phyloP scores from a whole-genome alignment of 148 eudicot species.

The Fagopyrum esculentum region DNA sequence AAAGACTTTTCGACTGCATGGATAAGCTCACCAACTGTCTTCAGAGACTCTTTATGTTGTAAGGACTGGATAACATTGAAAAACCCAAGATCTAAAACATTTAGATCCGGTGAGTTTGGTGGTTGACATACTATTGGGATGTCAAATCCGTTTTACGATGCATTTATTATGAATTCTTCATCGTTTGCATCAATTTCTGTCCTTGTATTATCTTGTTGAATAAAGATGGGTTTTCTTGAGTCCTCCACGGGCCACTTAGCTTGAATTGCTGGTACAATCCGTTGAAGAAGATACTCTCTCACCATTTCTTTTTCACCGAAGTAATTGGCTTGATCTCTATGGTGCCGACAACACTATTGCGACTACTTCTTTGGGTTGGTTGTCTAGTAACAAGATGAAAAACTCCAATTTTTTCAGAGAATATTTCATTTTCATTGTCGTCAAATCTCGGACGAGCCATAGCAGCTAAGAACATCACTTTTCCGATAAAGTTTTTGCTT shows the following conservation, averaged over 20 bases:
- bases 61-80: constrained; percentile 21
- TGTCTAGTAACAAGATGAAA: not conserved
- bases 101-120: not conserved
- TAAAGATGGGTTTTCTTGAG: not conserved
- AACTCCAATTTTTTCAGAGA: not conserved
- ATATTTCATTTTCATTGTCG: not conserved
- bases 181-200: not conserved
- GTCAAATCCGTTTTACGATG: not conserved
- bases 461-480: too few relatives aligned
- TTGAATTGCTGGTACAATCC: too few relatives aligned
- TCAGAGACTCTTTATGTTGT: constrained; percentile 11
- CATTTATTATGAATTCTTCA: not conserved
- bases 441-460: not conserved
- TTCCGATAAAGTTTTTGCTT: too few relatives aligned
- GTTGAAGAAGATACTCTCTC: too few relatives aligned
- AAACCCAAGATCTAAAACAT: constrained; percentile 18
- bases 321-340: too few relatives aligned
- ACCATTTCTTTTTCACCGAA: too few relatives aligned
- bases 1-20: too few relatives aligned
- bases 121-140: not conserved
- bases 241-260: not conserved
- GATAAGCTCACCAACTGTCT: constrained; percentile 12
- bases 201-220: not conserved
- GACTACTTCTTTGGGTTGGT: too few relatives aligned
- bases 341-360: too few relatives aligned